Conservation (phyloP, 495 filamentous ascomycete species). For the Hapsidospora chrysogenum region DNA sequence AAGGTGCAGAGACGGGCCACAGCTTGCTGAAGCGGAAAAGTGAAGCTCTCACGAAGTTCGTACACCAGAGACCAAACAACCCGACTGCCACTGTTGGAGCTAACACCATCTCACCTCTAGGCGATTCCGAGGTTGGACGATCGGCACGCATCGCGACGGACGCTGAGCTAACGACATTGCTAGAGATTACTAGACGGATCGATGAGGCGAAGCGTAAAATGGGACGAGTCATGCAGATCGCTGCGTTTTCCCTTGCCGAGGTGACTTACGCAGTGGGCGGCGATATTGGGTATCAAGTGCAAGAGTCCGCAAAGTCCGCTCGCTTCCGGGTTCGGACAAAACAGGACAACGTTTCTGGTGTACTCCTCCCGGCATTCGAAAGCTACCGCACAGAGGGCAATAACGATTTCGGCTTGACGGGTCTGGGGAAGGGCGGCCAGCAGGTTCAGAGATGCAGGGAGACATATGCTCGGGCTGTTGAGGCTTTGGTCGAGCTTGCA, state of each 20-base stretch:
- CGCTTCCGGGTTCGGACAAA: conserved; percentile 83
- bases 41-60: conserved; percentile 78
- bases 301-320: conserved; percentile 84
- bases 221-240: conserved; percentile 98
- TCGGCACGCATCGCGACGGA: no score
- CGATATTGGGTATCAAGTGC: conserved; percentile 91
- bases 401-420: conserved; percentile 93
- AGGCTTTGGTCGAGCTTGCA: conserved; percentile 90
- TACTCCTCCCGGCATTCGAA: conserved; percentile 86
- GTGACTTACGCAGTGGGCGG: conserved; percentile 95
- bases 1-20: conserved; percentile 85
- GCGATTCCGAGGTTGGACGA: conserved; percentile 67
- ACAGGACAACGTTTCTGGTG: conserved; percentile 97
- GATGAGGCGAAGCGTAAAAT: conserved; percentile 99
- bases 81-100: no score
- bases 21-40: conserved; percentile 80
- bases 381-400: conserved; percentile 70
- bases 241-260: conserved; percentile 92
- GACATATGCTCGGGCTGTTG: conserved; percentile 93
- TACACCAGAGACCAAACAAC: not conserved
- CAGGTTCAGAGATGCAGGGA: conserved; percentile 90
- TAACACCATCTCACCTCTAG: conserved; percentile 23
- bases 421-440: conserved; percentile 91
- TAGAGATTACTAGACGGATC: conserved; percentile 91
- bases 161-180: conserved; percentile 4